A percentile compares a stretch with the other conserved stretches of the same genome.
These are phyloP conservation scores for Lumnitzera racemosa DNA, from an alignment of 345 rosid genomes.

Conservation along the genomic window DNA sequence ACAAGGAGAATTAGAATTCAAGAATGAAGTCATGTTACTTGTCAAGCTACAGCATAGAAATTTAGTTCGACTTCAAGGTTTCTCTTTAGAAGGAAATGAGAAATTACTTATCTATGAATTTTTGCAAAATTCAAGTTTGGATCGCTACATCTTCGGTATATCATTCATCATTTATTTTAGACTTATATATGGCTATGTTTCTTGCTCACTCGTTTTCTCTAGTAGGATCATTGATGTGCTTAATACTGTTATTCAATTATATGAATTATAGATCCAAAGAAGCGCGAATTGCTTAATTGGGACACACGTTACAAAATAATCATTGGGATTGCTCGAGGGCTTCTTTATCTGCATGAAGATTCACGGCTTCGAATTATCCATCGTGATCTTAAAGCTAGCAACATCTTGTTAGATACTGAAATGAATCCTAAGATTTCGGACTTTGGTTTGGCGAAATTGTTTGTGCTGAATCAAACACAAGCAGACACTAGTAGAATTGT, in stretches of 20 bases:
- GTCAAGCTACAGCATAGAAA: conserved; percentile 37
- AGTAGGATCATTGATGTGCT: not conserved
- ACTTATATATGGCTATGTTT: too few species aligned
- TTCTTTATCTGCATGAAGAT: conserved; percentile 44
- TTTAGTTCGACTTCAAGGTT: conserved; percentile 30
- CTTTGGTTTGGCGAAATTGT: conserved; percentile 43
- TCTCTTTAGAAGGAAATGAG: conserved; percentile 26
- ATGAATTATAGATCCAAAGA: conserved; percentile 13
- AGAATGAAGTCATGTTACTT: conserved; percentile 27
- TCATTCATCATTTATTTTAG: too few species aligned
- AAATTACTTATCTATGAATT: conserved; percentile 36
- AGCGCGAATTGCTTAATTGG: conserved; percentile 15
- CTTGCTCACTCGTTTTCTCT: too few species aligned
- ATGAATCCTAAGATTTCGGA: conserved; percentile 41
- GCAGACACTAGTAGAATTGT: conserved; percentile 22
- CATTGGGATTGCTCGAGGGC: conserved; percentile 35
- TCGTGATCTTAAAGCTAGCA: conserved; percentile 40
- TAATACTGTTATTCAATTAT: not conserved
- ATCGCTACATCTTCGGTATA: too few species aligned
- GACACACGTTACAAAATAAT: conserved; percentile 30
- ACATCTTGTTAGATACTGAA: conserved; percentile 30
- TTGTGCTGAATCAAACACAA: conserved; percentile 29
- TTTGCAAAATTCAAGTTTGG: conserved; percentile 12
- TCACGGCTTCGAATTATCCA: conserved; percentile 33
- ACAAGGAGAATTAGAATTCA: conserved; percentile 35